Evolutionary conservation across 176 grass and related monocot genomes (phyloP).

Genomic region (Zoysia pacifica): DNA sequence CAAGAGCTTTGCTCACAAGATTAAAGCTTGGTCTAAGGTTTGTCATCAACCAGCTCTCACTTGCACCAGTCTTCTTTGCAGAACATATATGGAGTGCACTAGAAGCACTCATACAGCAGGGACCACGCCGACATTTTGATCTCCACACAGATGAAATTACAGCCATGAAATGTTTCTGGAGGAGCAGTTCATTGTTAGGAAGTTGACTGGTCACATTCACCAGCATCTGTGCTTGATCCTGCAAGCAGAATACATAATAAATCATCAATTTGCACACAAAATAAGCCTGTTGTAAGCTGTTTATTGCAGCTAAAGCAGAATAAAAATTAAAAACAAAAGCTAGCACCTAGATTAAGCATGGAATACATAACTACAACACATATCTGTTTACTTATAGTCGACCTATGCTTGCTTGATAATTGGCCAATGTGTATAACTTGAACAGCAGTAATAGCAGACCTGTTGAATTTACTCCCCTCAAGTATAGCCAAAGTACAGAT

Average conservation of each 20-base stretch:
- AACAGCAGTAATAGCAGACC: neutral
- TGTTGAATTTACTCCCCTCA: neutral
- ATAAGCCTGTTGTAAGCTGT: slow-evolving; percentile 11
- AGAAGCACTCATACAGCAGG: slow-evolving; percentile 30
- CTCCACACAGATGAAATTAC: slow-evolving; percentile 97
- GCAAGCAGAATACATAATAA: slow-evolving; percentile 37
- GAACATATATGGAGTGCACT: slow-evolving; percentile 22
- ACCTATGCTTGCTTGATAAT: slow-evolving; percentile 27
- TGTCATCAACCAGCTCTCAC: slow-evolving; percentile 41
- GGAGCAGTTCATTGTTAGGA: slow-evolving; percentile 83
- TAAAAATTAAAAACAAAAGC: neutral
- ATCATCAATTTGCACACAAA: slow-evolving; percentile 21
- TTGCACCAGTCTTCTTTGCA: slow-evolving; percentile 40
- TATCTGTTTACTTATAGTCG: neutral
- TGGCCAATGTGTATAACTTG: neutral
- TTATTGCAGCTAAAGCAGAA: slow-evolving; percentile 1
- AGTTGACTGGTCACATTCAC: slow-evolving; percentile 81
- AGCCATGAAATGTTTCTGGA: slow-evolving; percentile 92
- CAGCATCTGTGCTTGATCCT: slow-evolving; percentile 91
- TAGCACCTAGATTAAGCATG: slow-evolving; percentile 20
- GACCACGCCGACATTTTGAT: slow-evolving; percentile 56
- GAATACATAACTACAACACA: neutral
- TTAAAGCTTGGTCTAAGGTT: slow-evolving; percentile 56
- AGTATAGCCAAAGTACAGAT: too few species aligned
- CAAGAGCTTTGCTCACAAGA: slow-evolving; percentile 65